A percentile compares a stretch with the other conserved stretches of the same genome.
Conservation (phyloP, 495 filamentous ascomycete species). For the Hypoxylon cercidicola region DNA sequence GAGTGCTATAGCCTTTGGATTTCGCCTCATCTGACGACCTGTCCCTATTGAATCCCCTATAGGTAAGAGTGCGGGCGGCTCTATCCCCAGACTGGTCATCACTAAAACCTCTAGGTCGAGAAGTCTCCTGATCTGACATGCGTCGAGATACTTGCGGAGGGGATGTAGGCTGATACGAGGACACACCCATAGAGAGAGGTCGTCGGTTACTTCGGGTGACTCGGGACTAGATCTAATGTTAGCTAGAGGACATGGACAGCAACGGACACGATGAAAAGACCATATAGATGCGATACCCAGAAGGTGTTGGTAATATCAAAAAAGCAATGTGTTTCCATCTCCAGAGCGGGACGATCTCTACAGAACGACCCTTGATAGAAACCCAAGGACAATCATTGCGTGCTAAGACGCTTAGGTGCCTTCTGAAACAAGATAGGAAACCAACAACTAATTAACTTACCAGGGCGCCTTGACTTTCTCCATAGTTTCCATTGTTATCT, state of each 20-base stretch:
- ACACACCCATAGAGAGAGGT: slow-evolving; percentile 56
- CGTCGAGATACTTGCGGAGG: slow-evolving; percentile 53
- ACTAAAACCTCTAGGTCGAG: slow-evolving; percentile 44
- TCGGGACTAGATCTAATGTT: slow-evolving; percentile 49
- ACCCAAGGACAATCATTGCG: background rate
- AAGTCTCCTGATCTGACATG: slow-evolving; percentile 58
- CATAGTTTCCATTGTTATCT: slow-evolving; percentile 42
- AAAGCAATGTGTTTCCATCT: slow-evolving; percentile 1
- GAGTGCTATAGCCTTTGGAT: slow-evolving; percentile 36
- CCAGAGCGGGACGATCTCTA: slow-evolving; percentile 3
- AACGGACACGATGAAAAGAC: background rate
- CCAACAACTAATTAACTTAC: slow-evolving; percentile 49
- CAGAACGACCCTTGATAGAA: background rate
- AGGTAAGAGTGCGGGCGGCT: slow-evolving; percentile 43
- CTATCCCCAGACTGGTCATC: slow-evolving; percentile 46
- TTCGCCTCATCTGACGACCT: slow-evolving; percentile 37
- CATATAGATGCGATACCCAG: background rate
- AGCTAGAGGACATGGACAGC: slow-evolving; percentile 13
- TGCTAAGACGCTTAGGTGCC: slow-evolving; percentile 8
- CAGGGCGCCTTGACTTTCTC: slow-evolving; percentile 49
- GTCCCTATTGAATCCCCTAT: slow-evolving; percentile 45
- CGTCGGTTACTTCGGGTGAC: slow-evolving; percentile 52
- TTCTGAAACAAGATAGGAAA: slow-evolving; percentile 28
- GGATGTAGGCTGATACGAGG: slow-evolving; percentile 51
- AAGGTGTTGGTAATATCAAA: background rate